Conservation (phyloP, 1,284 basidiomycete genomes). For the Leccinum subrobustum region DNA sequence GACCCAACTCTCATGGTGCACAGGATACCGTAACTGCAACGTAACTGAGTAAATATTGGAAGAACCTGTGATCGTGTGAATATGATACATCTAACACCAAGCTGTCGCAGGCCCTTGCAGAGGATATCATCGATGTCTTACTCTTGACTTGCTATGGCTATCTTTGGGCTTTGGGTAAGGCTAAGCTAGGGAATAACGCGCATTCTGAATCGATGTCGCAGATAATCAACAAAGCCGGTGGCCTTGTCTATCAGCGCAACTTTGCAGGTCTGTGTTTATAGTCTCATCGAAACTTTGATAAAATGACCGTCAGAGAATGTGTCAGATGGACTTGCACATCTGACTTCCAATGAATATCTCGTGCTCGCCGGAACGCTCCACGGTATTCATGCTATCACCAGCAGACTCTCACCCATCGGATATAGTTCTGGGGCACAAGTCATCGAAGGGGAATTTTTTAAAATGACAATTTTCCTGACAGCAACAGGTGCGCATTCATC, state of each 20-base stretch:
- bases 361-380: slow-evolving; percentile 97
- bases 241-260: slow-evolving; percentile 90
- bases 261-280: slow-evolving; percentile 66
- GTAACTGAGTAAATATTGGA: neutral
- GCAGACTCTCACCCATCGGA: slow-evolving; percentile 83
- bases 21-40: too few relatives aligned
- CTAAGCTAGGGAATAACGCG: slow-evolving; percentile 5
- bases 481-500: slow-evolving; percentile 73
- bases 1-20: slow-evolving; percentile 17
- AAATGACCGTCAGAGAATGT: slow-evolving; percentile 12
- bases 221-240: slow-evolving; percentile 99
- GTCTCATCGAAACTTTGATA: neutral
- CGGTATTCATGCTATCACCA: slow-evolving; percentile 97
- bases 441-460: slow-evolving; percentile 93
- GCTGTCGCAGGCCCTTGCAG: neutral
- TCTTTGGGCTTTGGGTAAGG: slow-evolving; percentile 79
- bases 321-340: slow-evolving; percentile 80
- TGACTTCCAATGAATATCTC: slow-evolving; percentile 96
- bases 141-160: slow-evolving; percentile 50
- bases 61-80: neutral
- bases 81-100: neutral
- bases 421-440: slow-evolving; percentile 86
- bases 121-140: slow-evolving; percentile 3
- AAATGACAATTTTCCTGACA: slow-evolving; percentile 87
- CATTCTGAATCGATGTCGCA: slow-evolving; percentile 30